phyloP scores from a whole-genome alignment of 2,329 filamentous ascomycete species.

The Verticillium zaregamsianum region DNA sequence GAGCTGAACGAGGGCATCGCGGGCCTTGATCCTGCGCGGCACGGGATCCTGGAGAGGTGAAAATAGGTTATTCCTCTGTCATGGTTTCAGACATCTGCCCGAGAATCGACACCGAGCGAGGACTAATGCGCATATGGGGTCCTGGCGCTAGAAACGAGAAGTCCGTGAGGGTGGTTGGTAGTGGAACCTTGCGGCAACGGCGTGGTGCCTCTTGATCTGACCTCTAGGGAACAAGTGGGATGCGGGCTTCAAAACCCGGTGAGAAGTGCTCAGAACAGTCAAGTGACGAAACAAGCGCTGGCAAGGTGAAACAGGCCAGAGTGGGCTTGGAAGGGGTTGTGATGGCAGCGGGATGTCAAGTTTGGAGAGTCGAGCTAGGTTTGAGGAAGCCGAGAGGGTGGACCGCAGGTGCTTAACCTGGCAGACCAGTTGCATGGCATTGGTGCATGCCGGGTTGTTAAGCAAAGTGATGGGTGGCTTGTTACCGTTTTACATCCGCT shows the following conservation, averaged over 20 bases:
- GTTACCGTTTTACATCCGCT: too few species aligned
- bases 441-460: background rate
- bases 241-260: conserved; percentile 3
- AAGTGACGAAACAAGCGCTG: background rate
- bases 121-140: conserved; percentile 3
- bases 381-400: background rate
- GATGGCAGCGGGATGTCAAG: conserved; percentile 1
- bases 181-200: conserved; percentile 4
- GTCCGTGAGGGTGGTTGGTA: background rate
- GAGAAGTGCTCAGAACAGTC: conserved; percentile 8
- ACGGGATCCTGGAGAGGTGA: conserved; percentile 1
- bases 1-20: background rate
- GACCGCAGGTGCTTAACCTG: background rate
- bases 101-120: conserved; percentile 3
- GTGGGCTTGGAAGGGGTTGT: background rate
- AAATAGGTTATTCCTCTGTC: conserved; percentile 13
- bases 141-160: background rate
- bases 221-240: background rate
- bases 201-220: conserved; percentile 3
- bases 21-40: background rate
- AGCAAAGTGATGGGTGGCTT: background rate
- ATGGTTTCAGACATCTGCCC: conserved; percentile 13
- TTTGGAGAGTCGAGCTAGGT: background rate
- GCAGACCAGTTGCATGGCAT: background rate
- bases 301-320: background rate